Percentiles rank a stretch among this genome's conserved stretches.
These are phyloP conservation scores for Paramecium octaurelia DNA, from an alignment of 73 alveolate species.

Conservation along the genomic window DNA sequence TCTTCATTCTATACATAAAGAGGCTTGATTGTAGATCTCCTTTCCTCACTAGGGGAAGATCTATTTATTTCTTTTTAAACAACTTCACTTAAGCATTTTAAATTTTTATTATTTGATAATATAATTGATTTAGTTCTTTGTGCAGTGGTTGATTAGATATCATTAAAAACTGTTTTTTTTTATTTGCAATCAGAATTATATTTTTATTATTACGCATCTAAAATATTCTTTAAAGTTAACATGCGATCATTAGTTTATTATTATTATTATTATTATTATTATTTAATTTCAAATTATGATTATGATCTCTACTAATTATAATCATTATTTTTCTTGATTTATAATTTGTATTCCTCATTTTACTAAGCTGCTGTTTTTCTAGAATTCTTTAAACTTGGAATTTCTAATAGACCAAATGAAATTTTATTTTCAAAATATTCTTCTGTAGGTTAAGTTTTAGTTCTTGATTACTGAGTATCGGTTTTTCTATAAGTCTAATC, in stretches of 20 bases:
- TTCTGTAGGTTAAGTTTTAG: not conserved
- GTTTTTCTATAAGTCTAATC: not conserved
- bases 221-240: not conserved
- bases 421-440: not conserved
- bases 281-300: not conserved
- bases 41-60: conserved; percentile 11
- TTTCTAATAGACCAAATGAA: not conserved
- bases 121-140: not conserved
- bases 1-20: not conserved
- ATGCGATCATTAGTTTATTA: not conserved
- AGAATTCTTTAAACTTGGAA: not conserved
- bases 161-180: not conserved
- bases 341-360: not conserved
- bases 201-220: not conserved
- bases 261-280: not conserved
- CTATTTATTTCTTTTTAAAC: not conserved
- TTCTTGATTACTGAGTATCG: not conserved
- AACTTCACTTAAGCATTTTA: not conserved
- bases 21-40: not conserved
- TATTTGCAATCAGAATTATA: not conserved
- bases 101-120: not conserved
- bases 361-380: not conserved
- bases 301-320: not conserved
- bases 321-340: not conserved
- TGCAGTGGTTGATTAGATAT: not conserved